These are phyloP conservation scores for Metschnikowia noctiluminum DNA, from an alignment of 805 yeast species.

Conservation along the genomic window DNA sequence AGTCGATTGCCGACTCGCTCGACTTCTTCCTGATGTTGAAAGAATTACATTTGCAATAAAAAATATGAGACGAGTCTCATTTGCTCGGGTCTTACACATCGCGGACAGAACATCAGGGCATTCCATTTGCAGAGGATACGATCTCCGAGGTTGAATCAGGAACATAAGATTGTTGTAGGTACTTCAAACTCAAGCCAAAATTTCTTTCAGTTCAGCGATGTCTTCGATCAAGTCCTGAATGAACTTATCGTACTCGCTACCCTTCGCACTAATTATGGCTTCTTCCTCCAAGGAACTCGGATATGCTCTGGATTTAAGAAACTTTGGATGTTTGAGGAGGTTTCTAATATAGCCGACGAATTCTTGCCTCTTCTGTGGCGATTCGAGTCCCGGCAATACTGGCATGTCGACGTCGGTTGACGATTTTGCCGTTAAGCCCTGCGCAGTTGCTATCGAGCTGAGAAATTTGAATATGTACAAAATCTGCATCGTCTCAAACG, in stretches of 20 bases:
- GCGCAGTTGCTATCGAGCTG: conserved; percentile 49
- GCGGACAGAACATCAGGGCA: too few relatives aligned
- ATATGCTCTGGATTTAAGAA: conserved; percentile 62
- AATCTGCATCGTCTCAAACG: conserved; percentile 52
- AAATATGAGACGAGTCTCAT: too few relatives aligned
- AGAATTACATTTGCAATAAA: too few relatives aligned
- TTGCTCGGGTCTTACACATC: too few relatives aligned
- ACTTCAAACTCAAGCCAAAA: conserved; percentile 19
- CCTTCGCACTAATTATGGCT: conserved; percentile 49
- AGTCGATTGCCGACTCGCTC: too few relatives aligned
- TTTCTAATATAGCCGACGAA: conserved; percentile 63
- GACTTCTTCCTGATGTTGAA: too few relatives aligned
- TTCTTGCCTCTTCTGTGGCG: conserved; percentile 53
- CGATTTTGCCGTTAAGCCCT: conserved; percentile 29
- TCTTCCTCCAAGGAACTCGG: conserved; percentile 67
- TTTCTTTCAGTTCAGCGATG: conserved; percentile 50
- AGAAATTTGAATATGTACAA: conserved; percentile 60
- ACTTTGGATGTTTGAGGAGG: conserved; percentile 83
- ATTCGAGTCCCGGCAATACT: conserved; percentile 59
- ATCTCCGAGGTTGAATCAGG: too few relatives aligned
- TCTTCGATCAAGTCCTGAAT: conserved; percentile 47
- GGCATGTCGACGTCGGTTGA: conserved; percentile 25
- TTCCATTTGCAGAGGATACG: too few relatives aligned
- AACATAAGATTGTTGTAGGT: too few relatives aligned
- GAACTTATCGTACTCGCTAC: conserved; percentile 24